Percentiles rank a stretch among this genome's conserved stretches.
Conservation (phyloP, 345 rosid species). For the Carallia pectinifolia region DNA sequence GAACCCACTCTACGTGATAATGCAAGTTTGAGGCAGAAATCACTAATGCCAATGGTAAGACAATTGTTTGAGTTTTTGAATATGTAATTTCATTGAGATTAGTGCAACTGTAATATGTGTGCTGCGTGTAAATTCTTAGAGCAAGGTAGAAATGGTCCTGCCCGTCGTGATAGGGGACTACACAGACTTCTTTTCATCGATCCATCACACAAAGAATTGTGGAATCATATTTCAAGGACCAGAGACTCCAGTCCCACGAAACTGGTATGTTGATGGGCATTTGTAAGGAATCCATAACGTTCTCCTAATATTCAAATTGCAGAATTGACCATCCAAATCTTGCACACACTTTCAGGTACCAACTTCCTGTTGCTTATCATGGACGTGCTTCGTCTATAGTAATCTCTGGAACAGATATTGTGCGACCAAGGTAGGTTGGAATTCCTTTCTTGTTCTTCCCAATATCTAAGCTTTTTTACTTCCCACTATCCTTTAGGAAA, state of each 20-base stretch:
- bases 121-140: conserved; percentile 39
- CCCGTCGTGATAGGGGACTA: conserved; percentile 91
- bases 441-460: background rate
- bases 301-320: background rate
- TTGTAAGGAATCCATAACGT: conserved; percentile 34
- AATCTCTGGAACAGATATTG: conserved; percentile 79
- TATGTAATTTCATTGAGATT: conserved; percentile 7
- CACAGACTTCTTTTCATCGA: conserved; percentile 89
- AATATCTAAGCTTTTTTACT: too few relatives aligned
- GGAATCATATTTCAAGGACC: conserved; percentile 91
- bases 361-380: conserved; percentile 95
- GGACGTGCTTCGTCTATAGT: conserved; percentile 91
- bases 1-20: conserved; percentile 74
- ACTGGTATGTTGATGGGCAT: conserved; percentile 67
- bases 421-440: conserved; percentile 86
- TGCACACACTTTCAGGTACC: conserved; percentile 56
- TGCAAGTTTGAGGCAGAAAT: conserved; percentile 51
- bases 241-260: conserved; percentile 58
- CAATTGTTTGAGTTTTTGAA: background rate
- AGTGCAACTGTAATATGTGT: conserved; percentile 1
- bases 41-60: conserved; percentile 68
- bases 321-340: background rate
- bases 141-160: conserved; percentile 76
- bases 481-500: too few relatives aligned
- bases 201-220: conserved; percentile 93